Evolutionary conservation across 2,329 filamentous ascomycete species (phyloP).

Genomic region (Tricladium varicosporioides): DNA sequence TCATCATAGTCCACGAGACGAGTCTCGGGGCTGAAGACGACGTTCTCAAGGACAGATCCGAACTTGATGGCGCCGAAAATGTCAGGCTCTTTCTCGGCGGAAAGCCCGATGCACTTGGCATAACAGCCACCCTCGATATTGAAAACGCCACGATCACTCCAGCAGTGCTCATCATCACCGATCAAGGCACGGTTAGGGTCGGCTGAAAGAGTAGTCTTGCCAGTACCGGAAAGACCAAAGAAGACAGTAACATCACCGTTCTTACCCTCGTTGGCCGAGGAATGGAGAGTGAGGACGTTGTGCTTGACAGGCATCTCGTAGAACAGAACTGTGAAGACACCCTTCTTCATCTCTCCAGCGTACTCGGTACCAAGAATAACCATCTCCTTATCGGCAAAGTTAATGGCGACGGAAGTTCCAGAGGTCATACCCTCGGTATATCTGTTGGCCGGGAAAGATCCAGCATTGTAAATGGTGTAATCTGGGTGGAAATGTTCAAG

Average conservation of each 20-base stretch:
- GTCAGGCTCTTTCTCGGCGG: constrained; percentile 98
- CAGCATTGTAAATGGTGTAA: constrained; percentile 99
- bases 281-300: constrained; percentile 97
- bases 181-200: constrained; percentile 96
- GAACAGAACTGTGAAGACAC: constrained; percentile 98
- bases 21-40: constrained; percentile 90
- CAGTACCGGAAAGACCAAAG: constrained; percentile 97
- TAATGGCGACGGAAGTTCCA: constrained; percentile 95
- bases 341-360: constrained; percentile 97
- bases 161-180: constrained; percentile 99
- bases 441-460: constrained; percentile 96
- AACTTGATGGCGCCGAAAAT: constrained; percentile 95
- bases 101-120: constrained; percentile 96
- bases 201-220: constrained; percentile 97
- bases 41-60: constrained; percentile 96
- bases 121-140: constrained; percentile 99
- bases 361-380: constrained; percentile 99
- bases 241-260: constrained; percentile 96
- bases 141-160: constrained; percentile 94
- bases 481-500: constrained; percentile 97
- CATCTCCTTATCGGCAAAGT: constrained; percentile 99
- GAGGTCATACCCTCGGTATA: constrained; percentile 99
- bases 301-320: constrained; percentile 99
- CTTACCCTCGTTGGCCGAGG: constrained; percentile 95
- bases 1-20: constrained; percentile 96